Percentiles rank a stretch among this genome's conserved stretches.
Conservation (phyloP, 176 grass and related monocot species). For the Saccharum officinarum region DNA sequence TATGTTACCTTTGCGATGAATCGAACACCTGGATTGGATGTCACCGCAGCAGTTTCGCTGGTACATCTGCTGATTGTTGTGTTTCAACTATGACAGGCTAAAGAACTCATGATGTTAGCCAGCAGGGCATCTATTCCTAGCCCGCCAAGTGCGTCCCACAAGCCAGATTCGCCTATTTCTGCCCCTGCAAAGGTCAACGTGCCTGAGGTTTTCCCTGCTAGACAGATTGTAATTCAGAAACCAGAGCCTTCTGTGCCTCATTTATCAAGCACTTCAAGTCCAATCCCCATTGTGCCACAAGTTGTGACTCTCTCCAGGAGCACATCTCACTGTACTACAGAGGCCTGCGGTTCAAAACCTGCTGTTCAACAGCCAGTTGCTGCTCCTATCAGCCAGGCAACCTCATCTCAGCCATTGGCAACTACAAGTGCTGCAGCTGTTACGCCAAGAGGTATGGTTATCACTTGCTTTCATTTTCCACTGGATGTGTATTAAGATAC, state of each 20-base stretch:
- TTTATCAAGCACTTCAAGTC: slow-evolving; percentile 40
- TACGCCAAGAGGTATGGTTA: slow-evolving; percentile 68
- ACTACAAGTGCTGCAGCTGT: slow-evolving; percentile 32
- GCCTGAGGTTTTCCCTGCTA: slow-evolving; percentile 43
- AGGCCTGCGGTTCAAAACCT: slow-evolving; percentile 35
- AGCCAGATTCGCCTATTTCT: slow-evolving; percentile 4
- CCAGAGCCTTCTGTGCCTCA: slow-evolving; percentile 30
- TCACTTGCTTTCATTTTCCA: background rate
- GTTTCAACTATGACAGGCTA: slow-evolving; percentile 47
- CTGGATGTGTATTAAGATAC: background rate
- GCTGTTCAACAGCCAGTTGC: slow-evolving; percentile 3
- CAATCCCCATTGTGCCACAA: slow-evolving; percentile 33
- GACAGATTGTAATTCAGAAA: slow-evolving; percentile 32
- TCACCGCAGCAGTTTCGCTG: background rate
- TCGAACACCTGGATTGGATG: slow-evolving; percentile 1
- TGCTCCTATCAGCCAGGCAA: slow-evolving; percentile 36
- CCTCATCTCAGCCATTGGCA: slow-evolving; percentile 31
- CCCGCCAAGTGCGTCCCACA: slow-evolving; percentile 21
- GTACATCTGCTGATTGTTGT: slow-evolving; percentile 26
- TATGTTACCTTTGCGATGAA: slow-evolving; percentile 24
- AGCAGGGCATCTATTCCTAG: slow-evolving; percentile 53
- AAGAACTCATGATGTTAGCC: slow-evolving; percentile 72
- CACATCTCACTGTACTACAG: slow-evolving; percentile 49
- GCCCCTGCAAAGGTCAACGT: slow-evolving; percentile 35
- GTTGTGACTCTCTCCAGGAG: slow-evolving; percentile 25